phyloP scores from a whole-genome alignment of 2,329 filamentous ascomycete species.

The Aspergillus viridinutans region DNA sequence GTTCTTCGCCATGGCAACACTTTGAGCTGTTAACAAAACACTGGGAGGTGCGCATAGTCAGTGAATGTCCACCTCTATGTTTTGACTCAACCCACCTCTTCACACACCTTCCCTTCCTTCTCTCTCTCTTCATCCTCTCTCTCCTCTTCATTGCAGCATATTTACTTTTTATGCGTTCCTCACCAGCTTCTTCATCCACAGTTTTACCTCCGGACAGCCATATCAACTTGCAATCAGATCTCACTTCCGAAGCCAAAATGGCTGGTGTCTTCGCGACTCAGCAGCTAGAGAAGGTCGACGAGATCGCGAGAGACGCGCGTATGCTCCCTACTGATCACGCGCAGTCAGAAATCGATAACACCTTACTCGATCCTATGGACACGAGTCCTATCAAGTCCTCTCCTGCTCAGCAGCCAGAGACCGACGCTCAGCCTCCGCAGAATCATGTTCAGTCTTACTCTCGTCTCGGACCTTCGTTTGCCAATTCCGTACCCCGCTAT shows the following conservation, averaged over 20 bases:
- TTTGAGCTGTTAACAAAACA: background rate
- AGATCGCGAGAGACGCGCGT: slow-evolving; percentile 8
- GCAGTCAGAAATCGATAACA: background rate
- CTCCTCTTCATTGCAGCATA: background rate
- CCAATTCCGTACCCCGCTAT: background rate
- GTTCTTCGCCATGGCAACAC: background rate
- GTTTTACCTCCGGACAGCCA: background rate
- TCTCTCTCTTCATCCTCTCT: background rate
- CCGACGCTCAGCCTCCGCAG: background rate
- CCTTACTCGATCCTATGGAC: slow-evolving; percentile 14
- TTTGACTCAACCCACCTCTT: background rate
- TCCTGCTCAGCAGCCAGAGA: background rate
- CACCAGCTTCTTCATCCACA: background rate
- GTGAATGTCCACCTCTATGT: background rate
- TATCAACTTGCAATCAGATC: background rate
- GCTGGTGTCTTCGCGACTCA: slow-evolving; percentile 5
- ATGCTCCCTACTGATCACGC: slow-evolving; percentile 4
- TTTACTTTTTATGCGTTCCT: background rate
- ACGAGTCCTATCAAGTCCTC: slow-evolving; percentile 6
- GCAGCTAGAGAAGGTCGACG: slow-evolving; percentile 10
- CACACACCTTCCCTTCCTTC: background rate
- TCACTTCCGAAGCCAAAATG: slow-evolving; percentile 7
- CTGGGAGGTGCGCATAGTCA: background rate
- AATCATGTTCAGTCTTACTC: background rate
- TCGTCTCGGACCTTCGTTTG: background rate